A percentile compares a stretch with the other conserved stretches of the same genome.
Evolutionary conservation across 2,329 filamentous ascomycete genomes (phyloP).

Genomic region (Cytospora paraplurivora): DNA sequence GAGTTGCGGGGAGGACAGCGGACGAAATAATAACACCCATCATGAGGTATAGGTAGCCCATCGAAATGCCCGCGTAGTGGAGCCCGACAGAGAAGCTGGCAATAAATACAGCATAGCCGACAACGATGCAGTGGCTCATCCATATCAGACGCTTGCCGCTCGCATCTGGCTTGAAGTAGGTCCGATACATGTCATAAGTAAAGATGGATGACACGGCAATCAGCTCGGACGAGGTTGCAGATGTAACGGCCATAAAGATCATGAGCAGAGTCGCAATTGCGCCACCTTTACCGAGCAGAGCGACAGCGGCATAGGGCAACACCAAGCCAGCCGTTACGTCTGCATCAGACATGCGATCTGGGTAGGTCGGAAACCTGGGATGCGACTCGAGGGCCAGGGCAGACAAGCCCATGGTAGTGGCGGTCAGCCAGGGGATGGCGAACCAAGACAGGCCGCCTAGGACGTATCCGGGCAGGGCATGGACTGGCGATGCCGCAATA

Average conservation of each 20-base stretch:
- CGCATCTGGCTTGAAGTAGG: conserved; percentile 79
- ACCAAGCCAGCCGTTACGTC: conserved; percentile 85
- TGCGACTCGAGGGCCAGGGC: conserved; percentile 78
- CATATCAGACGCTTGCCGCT: conserved; percentile 76
- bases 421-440: conserved; percentile 86
- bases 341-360: conserved; percentile 67
- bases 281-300: conserved; percentile 78
- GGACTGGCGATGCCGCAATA: conserved; percentile 81
- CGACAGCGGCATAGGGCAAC: conserved; percentile 81
- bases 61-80: conserved; percentile 72
- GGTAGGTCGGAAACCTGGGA: conserved; percentile 72
- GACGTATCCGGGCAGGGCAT: conserved; percentile 86
- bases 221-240: conserved; percentile 77
- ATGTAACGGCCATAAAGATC: conserved; percentile 89
- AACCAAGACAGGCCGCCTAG: conserved; percentile 88
- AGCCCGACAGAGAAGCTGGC: conserved; percentile 77
- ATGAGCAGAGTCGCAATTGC: conserved; percentile 78
- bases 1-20: conserved; percentile 78
- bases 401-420: conserved; percentile 84
- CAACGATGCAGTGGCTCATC: conserved; percentile 74
- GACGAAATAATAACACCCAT: conserved; percentile 92
- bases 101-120: conserved; percentile 73
- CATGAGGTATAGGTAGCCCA: conserved; percentile 86
- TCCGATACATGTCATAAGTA: conserved; percentile 87
- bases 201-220: conserved; percentile 87